These are phyloP conservation scores for Arabidopsis lyrata DNA, from an alignment of 441 rosid genomes.

Conservation along the genomic window DNA sequence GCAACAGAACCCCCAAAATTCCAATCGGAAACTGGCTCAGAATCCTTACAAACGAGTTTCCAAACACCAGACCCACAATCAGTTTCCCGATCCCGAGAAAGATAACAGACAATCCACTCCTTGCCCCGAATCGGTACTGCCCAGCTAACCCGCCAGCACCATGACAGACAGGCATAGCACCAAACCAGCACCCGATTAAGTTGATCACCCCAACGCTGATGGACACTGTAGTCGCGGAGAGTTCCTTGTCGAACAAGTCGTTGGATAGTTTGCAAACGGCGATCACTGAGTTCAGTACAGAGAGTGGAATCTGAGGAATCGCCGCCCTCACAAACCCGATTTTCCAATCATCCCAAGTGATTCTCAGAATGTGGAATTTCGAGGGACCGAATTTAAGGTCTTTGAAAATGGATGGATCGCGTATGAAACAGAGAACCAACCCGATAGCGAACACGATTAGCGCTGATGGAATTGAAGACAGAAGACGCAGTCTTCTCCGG, in stretches of 20 bases:
- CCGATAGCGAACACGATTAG: slow-evolving; percentile 64
- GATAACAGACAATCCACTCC: slow-evolving; percentile 68
- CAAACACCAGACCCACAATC: slow-evolving; percentile 69
- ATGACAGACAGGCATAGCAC: slow-evolving; percentile 88
- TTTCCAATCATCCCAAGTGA: slow-evolving; percentile 85
- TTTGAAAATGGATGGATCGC: slow-evolving; percentile 58
- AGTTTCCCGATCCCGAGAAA: slow-evolving; percentile 69
- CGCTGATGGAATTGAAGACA: slow-evolving; percentile 69
- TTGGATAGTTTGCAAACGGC: slow-evolving; percentile 77
- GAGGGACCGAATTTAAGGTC: slow-evolving; percentile 72
- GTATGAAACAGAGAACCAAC: slow-evolving; percentile 59
- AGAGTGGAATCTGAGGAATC: slow-evolving; percentile 80
- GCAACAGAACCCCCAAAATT: slow-evolving; percentile 71
- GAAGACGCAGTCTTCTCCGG: slow-evolving; percentile 50
- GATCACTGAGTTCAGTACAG: slow-evolving; percentile 72
- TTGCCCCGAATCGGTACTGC: slow-evolving; percentile 74
- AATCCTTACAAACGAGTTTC: slow-evolving; percentile 75
- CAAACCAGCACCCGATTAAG: slow-evolving; percentile 82
- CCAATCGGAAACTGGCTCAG: slow-evolving; percentile 75
- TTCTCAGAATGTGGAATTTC: slow-evolving; percentile 53
- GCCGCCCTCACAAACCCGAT: slow-evolving; percentile 70
- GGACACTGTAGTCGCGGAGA: slow-evolving; percentile 70
- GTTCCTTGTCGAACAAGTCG: slow-evolving; percentile 71
- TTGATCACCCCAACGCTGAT: slow-evolving; percentile 76
- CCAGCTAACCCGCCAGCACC: slow-evolving; percentile 87